Evolutionary conservation across 495 filamentous ascomycete species (phyloP).

Genomic region (Trichoderma erinaceum): DNA sequence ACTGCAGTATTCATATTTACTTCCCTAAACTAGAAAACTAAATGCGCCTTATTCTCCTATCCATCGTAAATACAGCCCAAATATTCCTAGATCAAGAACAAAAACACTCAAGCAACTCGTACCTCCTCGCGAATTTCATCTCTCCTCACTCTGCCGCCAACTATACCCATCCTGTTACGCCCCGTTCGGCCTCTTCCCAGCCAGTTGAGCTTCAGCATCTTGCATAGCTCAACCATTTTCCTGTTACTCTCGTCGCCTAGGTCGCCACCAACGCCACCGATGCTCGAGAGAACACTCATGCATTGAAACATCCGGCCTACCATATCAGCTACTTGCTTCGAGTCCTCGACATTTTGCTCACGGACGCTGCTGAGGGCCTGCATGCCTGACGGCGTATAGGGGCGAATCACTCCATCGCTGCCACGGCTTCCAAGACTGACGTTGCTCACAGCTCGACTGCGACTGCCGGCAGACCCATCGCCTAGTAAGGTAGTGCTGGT

Average conservation of each 20-base stretch:
- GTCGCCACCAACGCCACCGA: slow-evolving; percentile 44
- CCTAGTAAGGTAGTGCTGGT: slow-evolving; percentile 66
- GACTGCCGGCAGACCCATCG: slow-evolving; percentile 43
- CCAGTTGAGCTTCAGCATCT: slow-evolving; percentile 93
- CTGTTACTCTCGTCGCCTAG: slow-evolving; percentile 64
- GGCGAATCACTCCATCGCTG: slow-evolving; percentile 41
- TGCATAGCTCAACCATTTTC: slow-evolving; percentile 75
- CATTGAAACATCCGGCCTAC: slow-evolving; percentile 96
- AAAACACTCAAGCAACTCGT: not conserved
- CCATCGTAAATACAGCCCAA: not conserved
- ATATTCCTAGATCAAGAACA: not conserved
- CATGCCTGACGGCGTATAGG: slow-evolving; percentile 45
- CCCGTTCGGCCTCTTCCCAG: slow-evolving; percentile 84
- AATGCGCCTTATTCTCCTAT: not conserved
- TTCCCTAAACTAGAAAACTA: not conserved
- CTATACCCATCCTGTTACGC: slow-evolving; percentile 81
- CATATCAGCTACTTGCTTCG: slow-evolving; percentile 85
- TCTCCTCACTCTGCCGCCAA: slow-evolving; percentile 44
- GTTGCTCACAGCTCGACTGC: slow-evolving; percentile 78
- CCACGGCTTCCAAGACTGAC: slow-evolving; percentile 59
- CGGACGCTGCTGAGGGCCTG: slow-evolving; percentile 35
- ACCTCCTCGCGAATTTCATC: slow-evolving; percentile 24
- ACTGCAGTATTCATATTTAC: not conserved
- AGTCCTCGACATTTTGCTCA: slow-evolving; percentile 54
- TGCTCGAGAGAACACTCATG: slow-evolving; percentile 77